Base-by-base conservation (phyloP, 805 yeast species). In the Isabelozyma rhagii region DNA sequence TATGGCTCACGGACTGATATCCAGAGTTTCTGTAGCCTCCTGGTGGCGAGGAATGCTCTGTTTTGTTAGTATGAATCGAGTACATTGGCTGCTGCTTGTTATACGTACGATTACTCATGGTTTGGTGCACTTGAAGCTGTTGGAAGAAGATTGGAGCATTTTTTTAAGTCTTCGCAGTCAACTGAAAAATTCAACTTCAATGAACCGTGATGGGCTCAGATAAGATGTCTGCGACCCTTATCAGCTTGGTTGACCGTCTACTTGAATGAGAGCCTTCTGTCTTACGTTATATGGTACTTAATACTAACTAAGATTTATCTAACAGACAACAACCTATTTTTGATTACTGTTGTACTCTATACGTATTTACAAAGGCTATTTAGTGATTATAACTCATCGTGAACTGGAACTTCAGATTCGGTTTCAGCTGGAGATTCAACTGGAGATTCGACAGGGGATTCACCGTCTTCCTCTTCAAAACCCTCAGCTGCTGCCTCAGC, bases 351-450 rank as follows among this genome's bases (percentile, higher is more conserved):
- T 21, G 4, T 31, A 31, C n/a, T 31, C 36, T 31, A 31, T 31
- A 31, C 3, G 10, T 10, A 31, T 31, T 31, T 31, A 31, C 36
- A 31, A 4, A 31, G 10, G 36, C 36, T 31, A 31, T 31, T 31
- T 4, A 31, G n/a, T 5, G 36, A 9, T 44, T 41, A 51, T 41
- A 51, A 50, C 41, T 51, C 55, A 36, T 51, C 55, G 31, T 51
- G 55, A 18, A 39, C 28, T 28, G 44, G 34, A 14, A 45, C 50
- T 10, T 43, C 43, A n/a, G 27, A 47, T 13, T 27, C 46, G 38
- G 27, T 15, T 38, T 48, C 49, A 7, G 39, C 41, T 13, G 46
- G 38, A 27, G 49, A 21, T 38, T 45, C 53, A 39, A 49, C 15
- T 17, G 45, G 46, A 17, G 25, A 21, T 9, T 34, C 39, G 8